Evolutionary conservation across 345 rosid species (phyloP).

Genomic region (Pistacia integerrima): DNA sequence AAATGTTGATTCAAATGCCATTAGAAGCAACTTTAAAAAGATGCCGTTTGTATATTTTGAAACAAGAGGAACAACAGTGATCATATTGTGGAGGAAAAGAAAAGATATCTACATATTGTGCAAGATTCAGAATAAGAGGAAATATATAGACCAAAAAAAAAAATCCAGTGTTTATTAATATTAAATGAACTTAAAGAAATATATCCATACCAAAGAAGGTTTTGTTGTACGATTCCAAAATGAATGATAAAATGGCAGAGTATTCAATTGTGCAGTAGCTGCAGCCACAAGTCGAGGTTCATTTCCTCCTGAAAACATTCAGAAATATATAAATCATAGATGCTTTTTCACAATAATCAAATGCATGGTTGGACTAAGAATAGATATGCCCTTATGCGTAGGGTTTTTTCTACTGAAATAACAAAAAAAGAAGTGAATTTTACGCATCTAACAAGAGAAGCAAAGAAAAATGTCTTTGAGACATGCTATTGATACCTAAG

Average conservation of each 20-base stretch:
- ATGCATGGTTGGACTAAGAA: background rate
- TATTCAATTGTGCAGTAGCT: constrained; percentile 70
- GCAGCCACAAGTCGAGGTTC: constrained; percentile 91
- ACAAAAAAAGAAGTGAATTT: background rate
- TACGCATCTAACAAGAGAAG: background rate
- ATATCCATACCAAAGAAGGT: constrained; percentile 75
- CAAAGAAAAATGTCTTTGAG: background rate
- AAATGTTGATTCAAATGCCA: constrained; percentile 4
- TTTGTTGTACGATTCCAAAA: constrained; percentile 97
- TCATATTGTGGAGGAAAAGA: background rate
- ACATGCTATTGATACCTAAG: constrained; percentile 49
- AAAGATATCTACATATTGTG: background rate
- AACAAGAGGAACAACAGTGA: constrained; percentile 4
- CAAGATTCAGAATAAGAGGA: constrained; percentile 2
- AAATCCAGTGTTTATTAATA: background rate
- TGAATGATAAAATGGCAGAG: constrained; percentile 92
- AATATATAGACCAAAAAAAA: background rate
- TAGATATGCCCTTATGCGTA: background rate
- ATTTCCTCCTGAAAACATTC: constrained; percentile 69
- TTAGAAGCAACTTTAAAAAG: constrained; percentile 6
- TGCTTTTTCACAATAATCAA: background rate
- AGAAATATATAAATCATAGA: constrained; percentile 12
- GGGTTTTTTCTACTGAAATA: background rate
- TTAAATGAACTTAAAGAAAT: constrained; percentile 10
- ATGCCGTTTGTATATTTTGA: constrained; percentile 12